These are phyloP conservation scores for Balamuthia mandrillaris DNA, from an alignment of 208 protist genomes.

Conservation along the genomic window DNA sequence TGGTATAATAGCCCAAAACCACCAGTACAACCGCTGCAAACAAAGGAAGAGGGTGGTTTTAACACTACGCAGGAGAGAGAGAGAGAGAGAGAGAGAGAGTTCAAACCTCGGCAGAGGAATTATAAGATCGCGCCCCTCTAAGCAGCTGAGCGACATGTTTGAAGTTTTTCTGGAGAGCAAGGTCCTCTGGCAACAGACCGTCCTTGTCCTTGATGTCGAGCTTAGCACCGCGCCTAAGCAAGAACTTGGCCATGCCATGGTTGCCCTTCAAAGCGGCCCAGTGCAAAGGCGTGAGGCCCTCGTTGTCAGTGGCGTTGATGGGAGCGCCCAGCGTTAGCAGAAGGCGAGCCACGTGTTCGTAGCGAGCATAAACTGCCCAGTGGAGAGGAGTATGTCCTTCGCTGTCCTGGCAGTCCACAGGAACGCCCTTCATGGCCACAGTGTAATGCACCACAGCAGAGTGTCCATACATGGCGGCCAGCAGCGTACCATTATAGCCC, in stretches of 20 bases:
- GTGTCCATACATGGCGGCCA: not conserved
- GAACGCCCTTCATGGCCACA: not conserved
- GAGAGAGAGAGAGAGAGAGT: too few species aligned
- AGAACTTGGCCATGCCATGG: not conserved
- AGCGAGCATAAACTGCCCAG: not conserved
- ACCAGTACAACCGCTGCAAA: too few species aligned
- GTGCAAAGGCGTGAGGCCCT: slow-evolving; percentile 6
- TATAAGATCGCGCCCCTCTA: too few species aligned
- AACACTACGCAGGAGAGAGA: too few species aligned
- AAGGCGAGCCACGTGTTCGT: not conserved
- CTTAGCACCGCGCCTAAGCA: not conserved
- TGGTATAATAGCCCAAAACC: too few species aligned
- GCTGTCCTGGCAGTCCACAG: not conserved
- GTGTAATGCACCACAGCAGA: not conserved
- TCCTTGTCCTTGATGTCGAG: not conserved
- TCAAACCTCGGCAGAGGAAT: too few species aligned
- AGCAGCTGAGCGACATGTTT: not conserved
- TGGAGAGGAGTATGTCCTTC: slow-evolving; percentile 5
- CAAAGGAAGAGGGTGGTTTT: too few species aligned
- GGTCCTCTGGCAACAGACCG: not conserved
- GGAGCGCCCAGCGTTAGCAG: not conserved
- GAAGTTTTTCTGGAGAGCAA: not conserved
- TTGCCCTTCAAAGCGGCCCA: not conserved
- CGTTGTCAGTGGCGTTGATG: not conserved
- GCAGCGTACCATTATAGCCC: not conserved